Evolutionary conservation across 2,329 filamentous ascomycete species (phyloP), one percentile per base, ranked within the genome.

Genomic region (Penicillium nordicum): DNA sequence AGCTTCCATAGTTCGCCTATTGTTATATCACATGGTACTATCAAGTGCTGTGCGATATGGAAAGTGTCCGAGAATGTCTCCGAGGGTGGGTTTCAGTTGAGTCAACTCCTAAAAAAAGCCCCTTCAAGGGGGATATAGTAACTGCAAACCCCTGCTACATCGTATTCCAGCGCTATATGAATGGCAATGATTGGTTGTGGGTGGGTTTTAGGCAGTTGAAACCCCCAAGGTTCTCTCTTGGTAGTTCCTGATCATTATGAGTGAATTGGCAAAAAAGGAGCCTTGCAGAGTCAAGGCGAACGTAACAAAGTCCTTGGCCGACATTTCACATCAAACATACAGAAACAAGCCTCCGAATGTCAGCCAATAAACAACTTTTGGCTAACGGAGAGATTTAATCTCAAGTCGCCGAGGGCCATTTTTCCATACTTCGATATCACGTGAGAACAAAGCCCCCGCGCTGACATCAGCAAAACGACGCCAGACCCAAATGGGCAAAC

Each of bases 401-500:
- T 44, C 30, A 50, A 49, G 52, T 54, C 32, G 38, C 43, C 40
- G 44, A 54, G 40, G 7, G 18, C 14, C 38, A 6, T 16, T 34
- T 43, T 44, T 23, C 12, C 18, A 38, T 32, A 43, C 38, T 51
- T 38, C 47, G 8, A 25, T 25, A 32, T 32, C 49, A 57, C 49
- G 58, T 58, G 56, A 58, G n/a, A 27, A 21, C n/a, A 27, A 50
- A 42, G 51, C 30, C 52, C 45, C 50, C 44, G 47, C 50, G 51
- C 53, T 56, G 55, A 58, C 61, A 58, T 63, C 46, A 53, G 61
- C 51, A 58, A 44, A 23, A 43, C 41, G 12, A 47, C 59, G 59
- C 69, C 62, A 71, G 56, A 36, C 67, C 67, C 32, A 50, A 71
- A 69, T 46, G 42, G 61, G 70, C 58, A 73, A 73, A 63, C 57